A percentile compares a stretch with the other conserved stretches of the same genome.
Conservation (phyloP, 108 stramenopile species). For the Aureococcus anophagefferens region DNA sequence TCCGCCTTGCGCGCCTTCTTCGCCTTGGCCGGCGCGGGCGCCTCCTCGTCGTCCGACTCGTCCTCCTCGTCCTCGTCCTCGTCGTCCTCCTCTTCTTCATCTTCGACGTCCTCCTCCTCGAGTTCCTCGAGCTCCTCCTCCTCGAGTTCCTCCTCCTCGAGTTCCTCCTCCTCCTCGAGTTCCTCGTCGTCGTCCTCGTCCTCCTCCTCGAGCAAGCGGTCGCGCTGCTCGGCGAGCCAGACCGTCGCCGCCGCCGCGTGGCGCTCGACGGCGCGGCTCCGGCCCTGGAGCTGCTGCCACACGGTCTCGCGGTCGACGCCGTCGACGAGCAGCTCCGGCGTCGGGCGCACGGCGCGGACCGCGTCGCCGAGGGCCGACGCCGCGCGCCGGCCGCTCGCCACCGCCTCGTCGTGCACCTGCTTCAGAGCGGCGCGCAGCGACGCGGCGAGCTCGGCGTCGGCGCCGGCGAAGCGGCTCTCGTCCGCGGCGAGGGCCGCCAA, state of each 20-base stretch:
- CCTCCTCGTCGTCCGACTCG: conserved; percentile 28
- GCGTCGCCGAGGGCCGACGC: background rate
- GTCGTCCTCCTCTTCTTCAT: background rate
- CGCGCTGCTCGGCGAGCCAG: background rate
- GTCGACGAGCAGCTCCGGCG: background rate
- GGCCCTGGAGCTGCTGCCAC: conserved; percentile 38
- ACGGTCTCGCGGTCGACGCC: conserved; percentile 32
- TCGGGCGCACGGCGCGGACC: too few relatives aligned
- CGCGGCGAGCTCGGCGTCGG: background rate
- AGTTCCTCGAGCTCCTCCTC: background rate
- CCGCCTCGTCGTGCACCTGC: background rate
- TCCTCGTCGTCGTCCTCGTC: conserved; percentile 5
- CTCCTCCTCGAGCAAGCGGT: background rate
- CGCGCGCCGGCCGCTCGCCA: background rate
- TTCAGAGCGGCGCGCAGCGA: background rate
- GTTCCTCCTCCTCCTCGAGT: conserved; percentile 1
- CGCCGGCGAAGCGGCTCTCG: background rate
- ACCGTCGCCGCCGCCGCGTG: background rate
- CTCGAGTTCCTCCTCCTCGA: conserved; percentile 5
- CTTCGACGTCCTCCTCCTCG: background rate
- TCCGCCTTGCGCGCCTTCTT: too few relatives aligned
- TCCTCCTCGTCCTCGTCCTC: conserved; percentile 4
- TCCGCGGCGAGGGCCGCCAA: too few relatives aligned
- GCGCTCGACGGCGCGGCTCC: conserved; percentile 18
- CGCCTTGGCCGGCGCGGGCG: too few relatives aligned